Percentiles rank a stretch among this genome's conserved stretches.
Conservation (phyloP, 2,329 filamentous ascomycete species). For the Sordariomycetes sp. region DNA sequence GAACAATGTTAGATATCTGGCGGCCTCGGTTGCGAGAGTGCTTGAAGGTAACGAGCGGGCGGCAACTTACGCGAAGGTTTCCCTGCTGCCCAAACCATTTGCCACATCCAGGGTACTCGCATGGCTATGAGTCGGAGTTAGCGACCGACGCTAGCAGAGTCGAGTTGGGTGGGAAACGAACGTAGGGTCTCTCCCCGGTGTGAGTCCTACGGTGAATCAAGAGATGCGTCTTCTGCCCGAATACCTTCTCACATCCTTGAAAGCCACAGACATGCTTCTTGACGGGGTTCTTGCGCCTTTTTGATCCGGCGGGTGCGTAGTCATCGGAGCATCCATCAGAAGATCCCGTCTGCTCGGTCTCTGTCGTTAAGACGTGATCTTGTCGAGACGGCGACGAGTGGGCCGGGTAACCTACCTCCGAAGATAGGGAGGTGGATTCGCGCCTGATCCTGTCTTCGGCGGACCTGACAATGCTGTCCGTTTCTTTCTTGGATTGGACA, state of each 20-base stretch:
- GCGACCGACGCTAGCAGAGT: constrained; percentile 9
- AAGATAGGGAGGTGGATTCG: not conserved
- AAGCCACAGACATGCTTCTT: constrained; percentile 53
- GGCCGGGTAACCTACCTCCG: constrained; percentile 1
- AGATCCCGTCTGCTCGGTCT: constrained; percentile 7
- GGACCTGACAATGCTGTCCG: constrained; percentile 15
- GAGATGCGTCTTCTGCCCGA: constrained; percentile 85
- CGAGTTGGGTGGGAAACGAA: constrained; percentile 31
- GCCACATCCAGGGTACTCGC: constrained; percentile 62
- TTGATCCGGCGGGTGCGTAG: constrained; percentile 26
- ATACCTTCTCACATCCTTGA: constrained; percentile 67
- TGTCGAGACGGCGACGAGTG: not conserved
- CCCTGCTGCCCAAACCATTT: constrained; percentile 81
- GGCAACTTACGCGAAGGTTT: constrained; percentile 63
- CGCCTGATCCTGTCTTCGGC: constrained; percentile 6
- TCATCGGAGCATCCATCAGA: constrained; percentile 15
- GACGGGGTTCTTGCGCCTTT: constrained; percentile 31
- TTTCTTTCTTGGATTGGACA: constrained; percentile 59
- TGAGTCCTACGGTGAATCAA: constrained; percentile 84
- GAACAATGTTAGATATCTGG: not conserved
- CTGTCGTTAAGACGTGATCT: constrained; percentile 1
- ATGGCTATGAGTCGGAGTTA: constrained; percentile 33
- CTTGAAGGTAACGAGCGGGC: not conserved
- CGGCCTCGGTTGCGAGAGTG: no score
- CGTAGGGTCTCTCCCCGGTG: constrained; percentile 83